Base-by-base conservation (phyloP, 371 early-diverging fungal species). In the Cokeromyces recurvatus region DNA sequence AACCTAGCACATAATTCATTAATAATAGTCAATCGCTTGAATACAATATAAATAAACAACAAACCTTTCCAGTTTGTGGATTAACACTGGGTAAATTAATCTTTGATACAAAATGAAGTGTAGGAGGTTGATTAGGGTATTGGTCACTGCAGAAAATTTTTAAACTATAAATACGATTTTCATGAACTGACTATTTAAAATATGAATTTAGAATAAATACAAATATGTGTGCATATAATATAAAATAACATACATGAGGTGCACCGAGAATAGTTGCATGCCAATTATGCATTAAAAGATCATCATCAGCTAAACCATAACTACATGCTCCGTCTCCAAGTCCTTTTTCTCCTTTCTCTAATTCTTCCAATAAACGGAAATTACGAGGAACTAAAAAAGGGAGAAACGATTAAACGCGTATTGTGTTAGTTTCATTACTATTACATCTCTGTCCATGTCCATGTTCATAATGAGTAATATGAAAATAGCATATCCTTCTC, bases 201-300 rank as follows among this genome's bases (percentile, higher is more conserved):
- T 14, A 15, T 31, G 3, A 14, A 15, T 5, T 44, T 44, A 34
- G 29, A 7, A 17, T 20, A 19, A 19, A 4, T 35, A 16, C 9
- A 27, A 27, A 27, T 29, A 29, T 29, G 29, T 29, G 8, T 29
- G 29, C 29, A 8, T 29, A 8, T 5, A 29, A 8, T 29, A 29
- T 9, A 34, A 34, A 34, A 34, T 9, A 34, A 34, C 7, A 34
- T 84, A 94, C 95, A 62, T 91, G 83, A 51, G 82, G 78, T 19
- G 95, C 92, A n/a, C 97, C 97, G 42, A 98, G 83, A 60, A 98
- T 95, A 38, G 97, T 95, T 7, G 92, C 98, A 57, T 92, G 86
- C 98, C 98, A 98, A 52, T 83, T 73, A 38, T 83, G 72, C 60
- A 81, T 62, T 12, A 87, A 73, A 66, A 94, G 91, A 48, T 95